These are phyloP conservation scores for Hansenula sp. DNA, from an alignment of 1,139 yeast genomes.

Conservation along the genomic window DNA sequence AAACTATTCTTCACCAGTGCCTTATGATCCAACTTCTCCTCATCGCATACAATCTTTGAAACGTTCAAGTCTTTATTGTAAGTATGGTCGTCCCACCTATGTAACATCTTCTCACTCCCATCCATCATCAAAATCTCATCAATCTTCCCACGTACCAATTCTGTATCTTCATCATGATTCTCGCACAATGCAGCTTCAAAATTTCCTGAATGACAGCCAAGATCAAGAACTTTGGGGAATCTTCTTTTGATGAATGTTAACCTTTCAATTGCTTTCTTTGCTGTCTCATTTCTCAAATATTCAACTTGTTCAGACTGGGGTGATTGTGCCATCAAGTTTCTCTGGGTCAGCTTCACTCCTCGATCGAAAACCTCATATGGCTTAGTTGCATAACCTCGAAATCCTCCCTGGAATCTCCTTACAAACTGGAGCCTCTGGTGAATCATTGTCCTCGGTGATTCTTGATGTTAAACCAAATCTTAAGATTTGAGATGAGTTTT, in stretches of 20 bases:
- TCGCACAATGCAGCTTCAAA: slow-evolving; percentile 36
- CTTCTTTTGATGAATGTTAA: slow-evolving; percentile 68
- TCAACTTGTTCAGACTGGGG: slow-evolving; percentile 58
- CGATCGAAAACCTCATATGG: slow-evolving; percentile 62
- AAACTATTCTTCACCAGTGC: slow-evolving; percentile 39
- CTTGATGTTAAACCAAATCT: too few species aligned
- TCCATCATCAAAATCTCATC: slow-evolving; percentile 66
- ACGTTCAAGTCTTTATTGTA: slow-evolving; percentile 42
- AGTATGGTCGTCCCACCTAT: slow-evolving; percentile 32
- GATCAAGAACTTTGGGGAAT: slow-evolving; percentile 58
- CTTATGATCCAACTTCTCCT: slow-evolving; percentile 51
- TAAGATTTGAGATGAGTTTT: neutral
- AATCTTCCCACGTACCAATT: slow-evolving; percentile 47
- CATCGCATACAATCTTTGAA: slow-evolving; percentile 58
- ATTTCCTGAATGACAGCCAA: slow-evolving; percentile 74
- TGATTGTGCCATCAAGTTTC: slow-evolving; percentile 49
- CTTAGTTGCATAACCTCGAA: slow-evolving; percentile 7
- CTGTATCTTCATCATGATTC: slow-evolving; percentile 42
- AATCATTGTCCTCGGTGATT: too few species aligned
- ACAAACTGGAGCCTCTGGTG: neutral
- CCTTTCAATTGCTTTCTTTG: slow-evolving; percentile 69
- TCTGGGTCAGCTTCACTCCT: slow-evolving; percentile 52
- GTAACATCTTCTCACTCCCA: slow-evolving; percentile 49
- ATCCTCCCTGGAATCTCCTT: neutral
- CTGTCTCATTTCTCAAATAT: slow-evolving; percentile 72